phyloP scores from a whole-genome alignment of 805 yeast genomes.

The Ogataea nakhonphanomensis region DNA sequence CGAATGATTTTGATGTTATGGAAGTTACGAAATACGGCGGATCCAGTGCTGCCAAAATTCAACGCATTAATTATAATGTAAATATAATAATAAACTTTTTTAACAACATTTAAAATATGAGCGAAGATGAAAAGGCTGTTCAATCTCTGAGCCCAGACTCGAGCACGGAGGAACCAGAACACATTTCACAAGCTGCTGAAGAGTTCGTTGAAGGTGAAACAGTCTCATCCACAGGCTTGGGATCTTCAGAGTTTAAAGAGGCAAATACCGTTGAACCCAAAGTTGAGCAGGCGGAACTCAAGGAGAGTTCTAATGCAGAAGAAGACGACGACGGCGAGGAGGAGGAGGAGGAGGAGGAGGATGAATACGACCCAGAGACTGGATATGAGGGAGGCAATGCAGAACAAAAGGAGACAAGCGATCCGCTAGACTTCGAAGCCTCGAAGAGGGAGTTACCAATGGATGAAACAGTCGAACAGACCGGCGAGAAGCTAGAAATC shows the following conservation, averaged over 20 bases:
- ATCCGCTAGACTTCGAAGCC: neutral
- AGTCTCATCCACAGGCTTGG: too few relatives aligned
- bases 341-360: slow-evolving; percentile 6
- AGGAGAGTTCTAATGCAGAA: neutral
- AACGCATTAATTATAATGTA: too few relatives aligned
- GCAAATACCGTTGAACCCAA: neutral
- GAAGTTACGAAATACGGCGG: too few relatives aligned
- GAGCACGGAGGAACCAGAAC: too few relatives aligned
- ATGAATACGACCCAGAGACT: slow-evolving; percentile 17
- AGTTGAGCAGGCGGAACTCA: neutral
- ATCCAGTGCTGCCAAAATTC: too few relatives aligned
- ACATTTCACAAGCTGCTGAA: too few relatives aligned
- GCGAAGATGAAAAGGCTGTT: too few relatives aligned
- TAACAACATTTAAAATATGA: too few relatives aligned
- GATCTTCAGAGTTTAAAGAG: too few relatives aligned
- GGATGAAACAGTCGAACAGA: neutral
- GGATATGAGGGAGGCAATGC: slow-evolving; percentile 11
- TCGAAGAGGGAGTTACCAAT: slow-evolving; percentile 5
- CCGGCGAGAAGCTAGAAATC: slow-evolving; percentile 4
- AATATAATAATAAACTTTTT: too few relatives aligned
- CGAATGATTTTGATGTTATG: neutral
- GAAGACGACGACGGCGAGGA: neutral
- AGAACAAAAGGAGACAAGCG: neutral
- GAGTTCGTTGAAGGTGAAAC: too few relatives aligned
- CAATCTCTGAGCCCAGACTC: too few relatives aligned